These are phyloP conservation scores for Wickerhamomyces queroliae DNA, from an alignment of 805 yeast species.

Conservation along the genomic window DNA sequence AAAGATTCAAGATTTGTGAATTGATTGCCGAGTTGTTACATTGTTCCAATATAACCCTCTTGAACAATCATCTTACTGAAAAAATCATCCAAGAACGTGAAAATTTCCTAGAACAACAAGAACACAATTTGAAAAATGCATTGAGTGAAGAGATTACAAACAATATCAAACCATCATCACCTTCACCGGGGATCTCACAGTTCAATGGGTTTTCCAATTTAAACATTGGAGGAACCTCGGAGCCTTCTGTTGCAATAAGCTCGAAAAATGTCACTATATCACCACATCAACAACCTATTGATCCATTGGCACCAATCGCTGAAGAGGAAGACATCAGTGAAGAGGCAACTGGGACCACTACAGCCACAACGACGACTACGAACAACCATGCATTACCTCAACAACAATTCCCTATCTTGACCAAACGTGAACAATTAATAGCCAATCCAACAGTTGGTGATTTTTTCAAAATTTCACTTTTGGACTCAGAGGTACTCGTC, in stretches of 20 bases:
- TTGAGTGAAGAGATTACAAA: slow-evolving; percentile 20
- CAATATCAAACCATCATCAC: not conserved
- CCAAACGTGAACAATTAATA: slow-evolving; percentile 31
- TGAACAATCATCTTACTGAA: slow-evolving; percentile 75
- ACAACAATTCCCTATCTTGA: not conserved
- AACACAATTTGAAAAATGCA: slow-evolving; percentile 20
- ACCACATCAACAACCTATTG: slow-evolving; percentile 15
- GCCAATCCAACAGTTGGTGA: slow-evolving; percentile 64
- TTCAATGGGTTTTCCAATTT: slow-evolving; percentile 12
- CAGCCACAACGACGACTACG: too few species aligned
- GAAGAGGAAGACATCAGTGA: slow-evolving; percentile 1
- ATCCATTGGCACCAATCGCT: not conserved
- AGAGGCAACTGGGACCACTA: too few species aligned
- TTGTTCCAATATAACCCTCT: slow-evolving; percentile 90
- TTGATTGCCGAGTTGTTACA: slow-evolving; percentile 90
- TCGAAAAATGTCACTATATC: slow-evolving; percentile 20
- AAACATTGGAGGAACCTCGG: slow-evolving; percentile 23
- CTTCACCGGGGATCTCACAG: not conserved
- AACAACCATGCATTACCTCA: not conserved
- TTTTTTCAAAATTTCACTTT: slow-evolving; percentile 58
- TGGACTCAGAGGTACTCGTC: slow-evolving; percentile 55
- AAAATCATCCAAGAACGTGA: slow-evolving; percentile 68
- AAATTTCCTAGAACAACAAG: slow-evolving; percentile 38
- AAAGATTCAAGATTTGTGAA: slow-evolving; percentile 88
- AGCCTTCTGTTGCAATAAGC: slow-evolving; percentile 23